phyloP scores from a whole-genome alignment of 305 asterid genomes.

The Fraxinus sp. region DNA sequence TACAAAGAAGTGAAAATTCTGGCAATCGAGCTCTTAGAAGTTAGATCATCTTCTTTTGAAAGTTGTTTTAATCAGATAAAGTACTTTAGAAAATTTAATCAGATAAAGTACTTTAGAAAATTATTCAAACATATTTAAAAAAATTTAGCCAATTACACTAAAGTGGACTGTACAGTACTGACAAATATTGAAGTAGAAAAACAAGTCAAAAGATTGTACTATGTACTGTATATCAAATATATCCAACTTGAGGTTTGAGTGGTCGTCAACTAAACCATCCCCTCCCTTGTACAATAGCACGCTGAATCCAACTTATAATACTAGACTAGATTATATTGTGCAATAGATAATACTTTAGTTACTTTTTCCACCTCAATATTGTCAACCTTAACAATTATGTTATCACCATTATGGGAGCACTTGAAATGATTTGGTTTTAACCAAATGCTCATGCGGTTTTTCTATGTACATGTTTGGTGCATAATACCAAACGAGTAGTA shows the following conservation, averaged over 20 bases:
- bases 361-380: background rate
- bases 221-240: background rate
- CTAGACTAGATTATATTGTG: too few relatives aligned
- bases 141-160: background rate
- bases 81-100: background rate
- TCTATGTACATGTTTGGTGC: background rate
- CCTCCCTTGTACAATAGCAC: too few relatives aligned
- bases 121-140: too few relatives aligned
- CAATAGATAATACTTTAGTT: background rate
- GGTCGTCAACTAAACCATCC: too few relatives aligned
- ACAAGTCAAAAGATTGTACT: background rate
- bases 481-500: background rate
- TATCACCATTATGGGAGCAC: background rate
- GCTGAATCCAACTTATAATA: too few relatives aligned
- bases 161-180: background rate
- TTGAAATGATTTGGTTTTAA: background rate
- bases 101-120: background rate
- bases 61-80: background rate
- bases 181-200: background rate
- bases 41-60: background rate
- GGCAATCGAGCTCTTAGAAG: background rate
- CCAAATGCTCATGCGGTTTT: background rate
- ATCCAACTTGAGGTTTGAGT: too few relatives aligned
- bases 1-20: background rate
- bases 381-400: background rate